Evolutionary conservation across 2,329 filamentous ascomycete species (phyloP), one percentile per base, ranked within the genome.

Genomic region (Ophiostoma sp.): DNA sequence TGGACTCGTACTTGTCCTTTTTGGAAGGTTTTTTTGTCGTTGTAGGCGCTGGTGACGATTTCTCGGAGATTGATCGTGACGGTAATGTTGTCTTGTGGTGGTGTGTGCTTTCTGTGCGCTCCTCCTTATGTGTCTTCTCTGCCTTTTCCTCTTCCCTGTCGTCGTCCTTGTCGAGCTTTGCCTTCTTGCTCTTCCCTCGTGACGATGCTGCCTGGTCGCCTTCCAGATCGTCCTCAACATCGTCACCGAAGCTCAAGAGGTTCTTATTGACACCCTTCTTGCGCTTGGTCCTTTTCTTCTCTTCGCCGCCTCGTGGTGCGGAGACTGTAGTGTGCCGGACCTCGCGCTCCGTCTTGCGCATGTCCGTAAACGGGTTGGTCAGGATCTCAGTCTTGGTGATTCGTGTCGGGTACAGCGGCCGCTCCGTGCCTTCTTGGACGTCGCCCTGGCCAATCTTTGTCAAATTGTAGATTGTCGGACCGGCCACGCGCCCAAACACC

Each of bases 381-480:
- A 96, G 81, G 25, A 97, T 89, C 81, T 96, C 93, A 36, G 92
- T 85, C 25, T 86, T 85, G 3, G 89, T 90, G 74, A 99, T 91
- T 81, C 91, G 94, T 48, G 94, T 89, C 0, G 95, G 92, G 81
- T 97, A 99, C 68, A 97, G 82, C 1, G 95, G 95, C 75, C 94
- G 87, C 76, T 98, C 95, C 7, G 89, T 91, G 19, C 90, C 91
- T 72, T 93, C 91, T 33, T 91, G 89, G 22, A 97, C 84, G 79
- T 98, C 96, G 0, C 89, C 89, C 80, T 98, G 95, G 25, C 92
- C 94, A 86, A 98, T 97, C 82, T 95, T 97, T 79, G 95, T 91
- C 79, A 99, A 82, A 81, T 98, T 98, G 84, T 97, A 99, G 72
- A 99, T 96, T 19, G 95, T 98, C 76, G 98, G 94, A 36, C 95